These are phyloP conservation scores for Penicillium steckii DNA, from an alignment of 495 filamentous ascomycete genomes.

Conservation along the genomic window DNA sequence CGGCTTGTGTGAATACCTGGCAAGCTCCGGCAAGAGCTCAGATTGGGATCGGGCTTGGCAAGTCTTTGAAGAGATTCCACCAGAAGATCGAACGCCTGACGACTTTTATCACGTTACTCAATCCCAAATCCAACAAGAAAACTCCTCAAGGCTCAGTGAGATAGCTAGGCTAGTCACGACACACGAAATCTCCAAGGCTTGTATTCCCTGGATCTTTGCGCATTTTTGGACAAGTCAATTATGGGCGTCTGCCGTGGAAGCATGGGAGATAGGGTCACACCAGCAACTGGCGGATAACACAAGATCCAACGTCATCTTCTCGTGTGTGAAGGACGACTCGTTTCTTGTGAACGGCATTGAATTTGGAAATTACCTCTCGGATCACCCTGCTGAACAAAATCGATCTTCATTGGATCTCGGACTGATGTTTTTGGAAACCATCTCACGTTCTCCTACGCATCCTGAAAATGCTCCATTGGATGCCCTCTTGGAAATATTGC, in stretches of 20 bases:
- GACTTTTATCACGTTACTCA: constrained; percentile 38
- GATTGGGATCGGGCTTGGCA: constrained; percentile 40
- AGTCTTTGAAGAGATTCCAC: constrained; percentile 40
- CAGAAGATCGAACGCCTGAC: constrained; percentile 23
- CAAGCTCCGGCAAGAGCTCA: constrained; percentile 25
- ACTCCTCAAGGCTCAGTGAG: constrained; percentile 15
- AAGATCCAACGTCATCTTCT: not conserved
- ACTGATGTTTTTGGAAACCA: constrained; percentile 18
- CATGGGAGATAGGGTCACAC: not conserved
- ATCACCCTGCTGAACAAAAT: not conserved
- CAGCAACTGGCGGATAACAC: not conserved
- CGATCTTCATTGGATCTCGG: constrained; percentile 10
- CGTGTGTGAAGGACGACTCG: not conserved
- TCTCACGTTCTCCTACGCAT: constrained; percentile 18
- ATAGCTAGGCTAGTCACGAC: constrained; percentile 34
- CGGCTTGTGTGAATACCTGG: constrained; percentile 39
- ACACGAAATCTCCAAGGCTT: constrained; percentile 17
- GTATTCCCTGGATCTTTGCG: constrained; percentile 11
- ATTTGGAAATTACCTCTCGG: constrained; percentile 17
- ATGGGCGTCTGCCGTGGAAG: not conserved
- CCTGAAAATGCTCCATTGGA: constrained; percentile 26
- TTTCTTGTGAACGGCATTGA: constrained; percentile 11
- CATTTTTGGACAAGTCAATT: not conserved
- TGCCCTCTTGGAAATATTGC: constrained; percentile 28
- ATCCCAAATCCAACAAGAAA: constrained; percentile 23